Conservation (phyloP, 2,329 filamentous ascomycete genomes). For the Bipolaris oryzae region DNA sequence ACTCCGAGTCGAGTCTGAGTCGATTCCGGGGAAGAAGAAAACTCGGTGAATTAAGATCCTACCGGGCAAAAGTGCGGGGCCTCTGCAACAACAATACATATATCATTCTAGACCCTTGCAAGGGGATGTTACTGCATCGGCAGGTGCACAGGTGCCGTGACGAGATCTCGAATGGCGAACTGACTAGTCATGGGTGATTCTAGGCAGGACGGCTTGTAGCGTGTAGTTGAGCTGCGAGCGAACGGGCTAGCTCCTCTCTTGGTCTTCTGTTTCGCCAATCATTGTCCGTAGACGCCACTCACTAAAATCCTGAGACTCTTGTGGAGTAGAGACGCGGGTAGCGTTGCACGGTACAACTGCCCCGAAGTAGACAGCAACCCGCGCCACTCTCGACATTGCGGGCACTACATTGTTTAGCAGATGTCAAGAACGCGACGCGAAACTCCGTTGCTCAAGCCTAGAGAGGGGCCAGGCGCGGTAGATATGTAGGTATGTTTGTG, state of each 20-base stretch:
- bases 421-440: conserved; percentile 2
- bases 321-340: conserved; percentile 3
- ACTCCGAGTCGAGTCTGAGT: background rate
- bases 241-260: background rate
- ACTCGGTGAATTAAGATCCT: conserved; percentile 4
- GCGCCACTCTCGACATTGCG: background rate
- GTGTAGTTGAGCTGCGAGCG: conserved; percentile 2
- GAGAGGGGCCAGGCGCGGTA: background rate
- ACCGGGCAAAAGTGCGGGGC: background rate
- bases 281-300: background rate
- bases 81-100: conserved; percentile 3
- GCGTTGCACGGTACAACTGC: conserved; percentile 4
- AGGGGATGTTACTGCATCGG: conserved; percentile 4
- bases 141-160: conserved; percentile 2
- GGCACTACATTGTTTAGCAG: conserved; percentile 2
- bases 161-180: background rate
- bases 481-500: background rate
- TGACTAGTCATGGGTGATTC: conserved; percentile 4
- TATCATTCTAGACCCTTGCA: conserved; percentile 6
- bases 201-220: conserved; percentile 6
- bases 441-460: background rate
- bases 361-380: background rate
- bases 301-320: background rate
- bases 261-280: conserved; percentile 4
- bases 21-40: conserved; percentile 1